Evolutionary conservation across 495 filamentous ascomycete genomes (phyloP), one percentile per base, ranked within the genome.

Genomic region (Lasiosphaeria miniovina): DNA sequence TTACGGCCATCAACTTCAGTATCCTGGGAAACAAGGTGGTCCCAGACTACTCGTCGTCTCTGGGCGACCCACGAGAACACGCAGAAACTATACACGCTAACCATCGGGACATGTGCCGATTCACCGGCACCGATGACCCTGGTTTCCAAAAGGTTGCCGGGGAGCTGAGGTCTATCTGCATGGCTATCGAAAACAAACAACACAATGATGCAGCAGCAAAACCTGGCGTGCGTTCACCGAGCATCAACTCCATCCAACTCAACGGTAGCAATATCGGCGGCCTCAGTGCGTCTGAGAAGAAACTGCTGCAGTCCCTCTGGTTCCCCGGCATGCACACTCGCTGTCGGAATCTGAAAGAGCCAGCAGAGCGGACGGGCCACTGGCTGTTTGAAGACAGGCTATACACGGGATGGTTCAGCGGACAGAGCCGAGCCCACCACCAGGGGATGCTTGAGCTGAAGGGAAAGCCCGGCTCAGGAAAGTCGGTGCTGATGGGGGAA

Each of bases 31-130:
- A 58, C 9, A 52, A 74, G 60, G 65, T 74, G 40, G 71, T 72
- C 15, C 65, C 69, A 4, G 68, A 69, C 46, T 53, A 53, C 43
- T 71, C 70, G 9, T 71, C 70, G 8, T 45, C 54, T 40, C 46
- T 74, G 14, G 68, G 62, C 49, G 60, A 68, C 49, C 15, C 59
- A 35, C 50, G 59, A 5, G 70, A 72, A 43, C 57, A 17, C 14
- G 62, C 62, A 17, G 65, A 71, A 52, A 61, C 61, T 11, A 61
- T 72, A 32, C 46, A 55, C 32, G 62, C 65, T 9, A 60, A 70
- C 46, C 69, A 72, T 43, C 66, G 62, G 63, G 63, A 68, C 9
- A 70, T 72, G 65, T 72, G 68, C 54, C 57, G 65, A 10, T 72
- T 68, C 36, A 62, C 32, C 6, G 62, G 68, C 3, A 6, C 34